Percentiles rank a stretch among this genome's conserved stretches.
phyloP scores from a whole-genome alignment of 176 grass and related monocot species.

The Zea luxurians region DNA sequence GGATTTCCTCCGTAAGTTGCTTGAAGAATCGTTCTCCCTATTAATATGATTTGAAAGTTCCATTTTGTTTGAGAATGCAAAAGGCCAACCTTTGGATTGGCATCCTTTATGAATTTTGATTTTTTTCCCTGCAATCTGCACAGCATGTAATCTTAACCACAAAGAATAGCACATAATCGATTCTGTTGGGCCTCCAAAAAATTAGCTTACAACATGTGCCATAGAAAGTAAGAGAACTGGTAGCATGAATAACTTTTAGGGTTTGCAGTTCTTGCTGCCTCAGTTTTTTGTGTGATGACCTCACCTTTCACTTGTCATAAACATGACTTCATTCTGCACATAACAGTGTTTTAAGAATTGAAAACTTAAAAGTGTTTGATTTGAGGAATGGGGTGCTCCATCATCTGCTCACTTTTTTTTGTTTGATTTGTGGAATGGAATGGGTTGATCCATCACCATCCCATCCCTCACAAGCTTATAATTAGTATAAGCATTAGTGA shows the following conservation, averaged over 20 bases:
- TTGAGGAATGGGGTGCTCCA: neutral
- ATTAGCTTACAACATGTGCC: neutral
- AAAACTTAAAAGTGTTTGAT: neutral
- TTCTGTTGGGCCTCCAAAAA: slow-evolving; percentile 13
- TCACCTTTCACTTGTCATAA: neutral
- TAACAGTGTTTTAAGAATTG: neutral
- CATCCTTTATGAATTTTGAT: neutral
- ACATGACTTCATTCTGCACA: neutral
- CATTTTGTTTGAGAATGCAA: slow-evolving; percentile 30
- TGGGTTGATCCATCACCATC: neutral
- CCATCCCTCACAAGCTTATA: neutral
- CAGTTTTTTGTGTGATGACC: slow-evolving; percentile 15
- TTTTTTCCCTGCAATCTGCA: neutral
- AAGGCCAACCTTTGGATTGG: neutral
- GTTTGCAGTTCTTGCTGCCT: neutral
- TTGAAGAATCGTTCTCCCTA: slow-evolving; percentile 12
- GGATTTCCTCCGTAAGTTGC: slow-evolving; percentile 94
- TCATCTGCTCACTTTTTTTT: neutral
- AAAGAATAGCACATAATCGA: neutral
- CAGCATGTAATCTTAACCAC: neutral
- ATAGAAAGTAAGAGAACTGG: neutral
- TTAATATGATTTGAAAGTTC: neutral
- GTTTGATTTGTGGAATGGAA: neutral
- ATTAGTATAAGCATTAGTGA: neutral
- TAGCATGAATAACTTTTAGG: neutral